Evolutionary conservation across 2,329 filamentous ascomycete genomes (phyloP), one percentile per base, ranked within the genome.

Genomic region (Clonostachys chloroleuca): DNA sequence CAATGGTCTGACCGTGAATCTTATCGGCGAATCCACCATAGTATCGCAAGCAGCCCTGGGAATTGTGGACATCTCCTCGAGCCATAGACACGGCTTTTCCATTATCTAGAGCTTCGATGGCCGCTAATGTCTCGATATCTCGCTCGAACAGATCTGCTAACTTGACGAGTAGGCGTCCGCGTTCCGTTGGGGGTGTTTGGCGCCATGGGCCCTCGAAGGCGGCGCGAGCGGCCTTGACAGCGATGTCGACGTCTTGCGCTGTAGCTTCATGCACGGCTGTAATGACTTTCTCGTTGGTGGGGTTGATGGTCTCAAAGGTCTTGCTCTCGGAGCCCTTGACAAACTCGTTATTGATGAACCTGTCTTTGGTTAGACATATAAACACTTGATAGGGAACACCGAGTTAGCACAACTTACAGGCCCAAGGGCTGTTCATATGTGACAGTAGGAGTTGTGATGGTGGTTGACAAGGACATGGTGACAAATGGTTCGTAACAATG

Each of bases 311-410:
- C 72, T 96, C 90, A 63, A 96, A 94, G 56, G 86, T 91, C 80
- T 89, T 86, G 74, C 91, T 91, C 59, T 95, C 89, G 53, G 87
- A 83, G 65, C 83, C 78, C 60, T 70, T 66, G 54, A 95, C 82
- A 73, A 85, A 96, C 71, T 96, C 86, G 69, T 92, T 92, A 80
- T 94, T 92, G 80, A 95, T 94, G 80, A 89, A 94, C 51, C 86
- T 89, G 60, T 20, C 5, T 20, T 20, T 12, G 17, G 24, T 35
- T 9, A 35, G 40, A n/a, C 18, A 14, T 40, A 20, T 41, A 20
- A 20, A 20, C 18, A 5, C 18, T 20, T 5, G 18, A n/a, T n/a
- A n/a, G n/a, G n/a, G 18, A 20, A 20, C 4, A 20, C 18, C 18
- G 18, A 20, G 18, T 4, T 20, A 20, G 18, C 18, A 20, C 18